These are phyloP conservation scores for Penicillium palitans DNA, from an alignment of 2,329 filamentous ascomycete genomes.

Conservation along the genomic window DNA sequence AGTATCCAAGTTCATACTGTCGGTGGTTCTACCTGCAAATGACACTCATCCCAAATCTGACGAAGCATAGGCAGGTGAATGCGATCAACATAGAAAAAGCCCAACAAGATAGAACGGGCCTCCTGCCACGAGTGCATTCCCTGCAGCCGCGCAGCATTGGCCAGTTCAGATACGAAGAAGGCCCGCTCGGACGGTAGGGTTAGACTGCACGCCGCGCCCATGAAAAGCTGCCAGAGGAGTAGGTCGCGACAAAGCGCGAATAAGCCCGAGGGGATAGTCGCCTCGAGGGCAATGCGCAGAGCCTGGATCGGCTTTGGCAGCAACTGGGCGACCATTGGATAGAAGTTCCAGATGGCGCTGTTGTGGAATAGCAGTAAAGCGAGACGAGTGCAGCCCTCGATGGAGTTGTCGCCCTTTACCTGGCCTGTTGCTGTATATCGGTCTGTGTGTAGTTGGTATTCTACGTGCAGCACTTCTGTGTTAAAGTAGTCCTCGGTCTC, in stretches of 20 bases:
- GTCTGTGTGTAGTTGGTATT: slow-evolving; percentile 40
- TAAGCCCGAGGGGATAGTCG: slow-evolving; percentile 34
- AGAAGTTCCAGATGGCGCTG: slow-evolving; percentile 42
- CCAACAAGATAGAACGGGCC: slow-evolving; percentile 31
- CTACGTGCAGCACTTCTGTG: slow-evolving; percentile 41
- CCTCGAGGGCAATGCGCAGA: slow-evolving; percentile 35
- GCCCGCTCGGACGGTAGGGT: slow-evolving; percentile 27
- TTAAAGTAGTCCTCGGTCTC: slow-evolving; percentile 44
- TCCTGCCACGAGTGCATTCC: slow-evolving; percentile 38
- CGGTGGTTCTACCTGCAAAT: slow-evolving; percentile 19
- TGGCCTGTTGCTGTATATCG: slow-evolving; percentile 38
- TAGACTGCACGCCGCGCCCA: slow-evolving; percentile 36
- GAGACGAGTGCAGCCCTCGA: slow-evolving; percentile 42
- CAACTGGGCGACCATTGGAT: slow-evolving; percentile 37
- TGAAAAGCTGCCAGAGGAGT: slow-evolving; percentile 41
- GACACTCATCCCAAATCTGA: slow-evolving; percentile 37
- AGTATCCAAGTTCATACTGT: slow-evolving; percentile 8
- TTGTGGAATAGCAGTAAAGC: slow-evolving; percentile 43
- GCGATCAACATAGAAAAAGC: slow-evolving; percentile 41
- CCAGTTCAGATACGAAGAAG: slow-evolving; percentile 37
- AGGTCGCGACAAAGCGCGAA: slow-evolving; percentile 37
- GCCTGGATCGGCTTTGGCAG: slow-evolving; percentile 38
- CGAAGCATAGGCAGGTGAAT: slow-evolving; percentile 33
- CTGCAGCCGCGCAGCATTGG: slow-evolving; percentile 28
- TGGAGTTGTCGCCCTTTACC: slow-evolving; percentile 37